Conservation (phyloP, 257 asterid genomes). For the Solanum stenotomum region DNA sequence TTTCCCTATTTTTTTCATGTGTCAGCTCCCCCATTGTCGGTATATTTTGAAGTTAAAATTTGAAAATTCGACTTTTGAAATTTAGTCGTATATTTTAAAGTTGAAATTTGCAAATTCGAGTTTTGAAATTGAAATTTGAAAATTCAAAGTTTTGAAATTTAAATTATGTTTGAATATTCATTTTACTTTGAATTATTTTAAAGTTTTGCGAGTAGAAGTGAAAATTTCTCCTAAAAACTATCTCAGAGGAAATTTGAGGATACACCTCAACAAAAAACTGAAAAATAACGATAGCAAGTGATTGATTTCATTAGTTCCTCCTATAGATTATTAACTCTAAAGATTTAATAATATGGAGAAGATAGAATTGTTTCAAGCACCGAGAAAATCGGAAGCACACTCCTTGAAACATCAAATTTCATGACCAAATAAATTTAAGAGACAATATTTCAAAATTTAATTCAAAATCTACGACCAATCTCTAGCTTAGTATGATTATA, state of each 20-base stretch:
- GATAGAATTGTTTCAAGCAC: background rate
- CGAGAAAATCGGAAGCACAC: too few relatives aligned
- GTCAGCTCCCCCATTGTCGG: background rate
- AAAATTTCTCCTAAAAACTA: background rate
- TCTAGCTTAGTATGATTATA: background rate
- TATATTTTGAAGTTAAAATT: background rate
- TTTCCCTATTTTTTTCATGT: background rate
- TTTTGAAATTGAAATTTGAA: background rate
- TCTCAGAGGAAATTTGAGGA: background rate
- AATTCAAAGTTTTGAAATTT: too few relatives aligned
- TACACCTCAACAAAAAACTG: too few relatives aligned
- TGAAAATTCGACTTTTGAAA: background rate
- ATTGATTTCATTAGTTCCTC: background rate
- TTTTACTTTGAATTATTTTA: too few relatives aligned
- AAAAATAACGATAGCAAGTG: background rate
- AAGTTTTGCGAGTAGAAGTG: background rate
- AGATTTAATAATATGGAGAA: background rate
- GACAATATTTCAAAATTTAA: too few relatives aligned
- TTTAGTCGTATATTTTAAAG: accelerated
- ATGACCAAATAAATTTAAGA: too few relatives aligned
- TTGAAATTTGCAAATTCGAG: background rate
- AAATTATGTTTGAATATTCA: too few relatives aligned
- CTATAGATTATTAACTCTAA: background rate
- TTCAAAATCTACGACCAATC: too few relatives aligned
- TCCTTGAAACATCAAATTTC: background rate